Evolutionary conservation across 2,329 filamentous ascomycete genomes (phyloP), one percentile per base, ranked within the genome.

Genomic region (Nemania diffusa): DNA sequence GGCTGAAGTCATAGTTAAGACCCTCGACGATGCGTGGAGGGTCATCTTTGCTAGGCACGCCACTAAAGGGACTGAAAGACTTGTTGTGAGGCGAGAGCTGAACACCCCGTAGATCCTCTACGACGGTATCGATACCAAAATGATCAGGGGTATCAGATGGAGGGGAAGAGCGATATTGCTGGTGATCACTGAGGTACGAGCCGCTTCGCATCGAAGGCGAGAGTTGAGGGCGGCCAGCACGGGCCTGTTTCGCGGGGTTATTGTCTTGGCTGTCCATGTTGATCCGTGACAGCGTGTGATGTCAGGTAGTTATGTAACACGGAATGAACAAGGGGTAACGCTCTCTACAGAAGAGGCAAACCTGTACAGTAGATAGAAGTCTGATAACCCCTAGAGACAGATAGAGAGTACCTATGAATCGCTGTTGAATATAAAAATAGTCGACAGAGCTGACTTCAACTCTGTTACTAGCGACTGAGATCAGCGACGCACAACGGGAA

Each of bases 51-150:
- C 86, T 87, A 7, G 88, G 88, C 56, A 90, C 82, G 66, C 88
- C 88, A 70, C 85, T 88, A 79, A 88, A 90, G 37, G 82, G 82
- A 57, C 83, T 78, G 62, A 82, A 79, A 15, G 81, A 69, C 72
- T n/a, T n/a, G n/a, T 81, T 83, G 13, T 82, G 78, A 64, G 80
- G 75, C 22, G 78, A 78, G 68, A 82, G 74, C 46, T 76, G 77
- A 37, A 79, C 76, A 32, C 77, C 77, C 67, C 80, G 79, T 34
- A 84, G 73, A 67, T 87, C 85, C 76, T 90, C 88, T 58, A 90
- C 84, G 17, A 90, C 87, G 52, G 87, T 88, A 75, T 91, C 88
- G 72, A 90, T 90, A 69, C 87, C 88, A 69, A 88, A 87, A 75
- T 86, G 84, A 22, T 29, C 48, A 22, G 65, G 67, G 65, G 81